Evolutionary conservation across 2,329 filamentous ascomycete species (phyloP).

Genomic region (Alternaria sp.): DNA sequence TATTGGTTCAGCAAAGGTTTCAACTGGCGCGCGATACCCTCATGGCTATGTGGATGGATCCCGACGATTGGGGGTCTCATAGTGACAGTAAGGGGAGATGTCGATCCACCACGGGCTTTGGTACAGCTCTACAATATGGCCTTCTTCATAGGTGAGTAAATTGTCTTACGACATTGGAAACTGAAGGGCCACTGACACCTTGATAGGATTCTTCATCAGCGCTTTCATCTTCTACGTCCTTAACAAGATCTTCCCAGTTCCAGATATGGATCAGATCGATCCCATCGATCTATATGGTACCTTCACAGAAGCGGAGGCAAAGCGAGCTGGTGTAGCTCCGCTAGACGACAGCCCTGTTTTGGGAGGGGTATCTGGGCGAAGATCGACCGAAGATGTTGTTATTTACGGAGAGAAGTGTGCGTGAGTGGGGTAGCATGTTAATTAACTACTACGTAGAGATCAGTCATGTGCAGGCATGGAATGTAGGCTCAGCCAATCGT

Average conservation of each 20-base stretch:
- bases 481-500: not conserved
- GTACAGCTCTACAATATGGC: conserved; percentile 58
- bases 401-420: not conserved
- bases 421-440: not conserved
- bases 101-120: conserved; percentile 44
- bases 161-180: not conserved
- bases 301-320: conserved; percentile 53
- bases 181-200: not conserved
- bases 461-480: no score
- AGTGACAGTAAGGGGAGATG: conserved; percentile 43
- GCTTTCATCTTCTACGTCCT: conserved; percentile 38
- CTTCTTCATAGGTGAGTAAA: conserved; percentile 51
- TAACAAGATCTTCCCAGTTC: conserved; percentile 51
- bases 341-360: conserved; percentile 15
- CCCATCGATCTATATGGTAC: conserved; percentile 54
- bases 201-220: conserved; percentile 50
- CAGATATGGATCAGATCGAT: conserved; percentile 53
- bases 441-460: no score
- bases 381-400: not conserved
- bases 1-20: conserved; percentile 55
- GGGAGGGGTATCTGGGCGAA: not conserved
- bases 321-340: conserved; percentile 48
- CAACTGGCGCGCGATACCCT: conserved; percentile 52
- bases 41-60: conserved; percentile 55
- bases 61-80: conserved; percentile 53